Conservation (phyloP, 345 rosid genomes). For the Schrenkiella parvula region DNA sequence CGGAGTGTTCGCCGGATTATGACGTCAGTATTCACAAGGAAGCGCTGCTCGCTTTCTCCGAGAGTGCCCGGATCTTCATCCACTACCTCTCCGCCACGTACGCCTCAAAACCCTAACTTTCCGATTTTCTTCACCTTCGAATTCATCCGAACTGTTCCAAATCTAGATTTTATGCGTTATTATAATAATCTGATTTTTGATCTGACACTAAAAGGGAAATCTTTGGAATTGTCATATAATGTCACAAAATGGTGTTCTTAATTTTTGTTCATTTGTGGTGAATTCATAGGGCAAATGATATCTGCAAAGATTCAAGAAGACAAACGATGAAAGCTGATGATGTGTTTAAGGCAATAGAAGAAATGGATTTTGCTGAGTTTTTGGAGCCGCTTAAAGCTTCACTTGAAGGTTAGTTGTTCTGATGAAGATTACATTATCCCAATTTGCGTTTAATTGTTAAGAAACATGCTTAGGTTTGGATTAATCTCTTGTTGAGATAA, state of each 20-base stretch:
- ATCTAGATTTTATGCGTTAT: background rate
- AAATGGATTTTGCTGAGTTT: conserved; percentile 68
- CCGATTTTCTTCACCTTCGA: background rate
- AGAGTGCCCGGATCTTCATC: conserved; percentile 66
- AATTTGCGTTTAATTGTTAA: background rate
- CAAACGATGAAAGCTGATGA: conserved; percentile 66
- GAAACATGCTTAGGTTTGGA: background rate
- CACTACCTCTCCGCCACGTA: conserved; percentile 79
- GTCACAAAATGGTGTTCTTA: background rate
- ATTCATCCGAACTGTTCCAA: background rate
- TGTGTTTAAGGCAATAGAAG: conserved; percentile 57
- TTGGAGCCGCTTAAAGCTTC: conserved; percentile 56
- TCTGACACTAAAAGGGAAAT: background rate
- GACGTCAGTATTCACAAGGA: conserved; percentile 47
- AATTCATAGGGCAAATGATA: conserved; percentile 57
- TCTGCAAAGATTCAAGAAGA: conserved; percentile 63
- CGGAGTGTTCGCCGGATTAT: conserved; percentile 60
- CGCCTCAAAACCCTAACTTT: conserved; percentile 19
- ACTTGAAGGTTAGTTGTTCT: conserved; percentile 38
- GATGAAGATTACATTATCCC: background rate
- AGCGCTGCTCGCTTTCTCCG: conserved; percentile 35
- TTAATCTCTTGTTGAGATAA: background rate
- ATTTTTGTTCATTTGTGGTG: background rate
- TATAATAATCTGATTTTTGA: background rate
- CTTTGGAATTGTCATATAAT: background rate